phyloP scores from a whole-genome alignment of 139 green algal genomes.

The Haematococcus sp. region DNA sequence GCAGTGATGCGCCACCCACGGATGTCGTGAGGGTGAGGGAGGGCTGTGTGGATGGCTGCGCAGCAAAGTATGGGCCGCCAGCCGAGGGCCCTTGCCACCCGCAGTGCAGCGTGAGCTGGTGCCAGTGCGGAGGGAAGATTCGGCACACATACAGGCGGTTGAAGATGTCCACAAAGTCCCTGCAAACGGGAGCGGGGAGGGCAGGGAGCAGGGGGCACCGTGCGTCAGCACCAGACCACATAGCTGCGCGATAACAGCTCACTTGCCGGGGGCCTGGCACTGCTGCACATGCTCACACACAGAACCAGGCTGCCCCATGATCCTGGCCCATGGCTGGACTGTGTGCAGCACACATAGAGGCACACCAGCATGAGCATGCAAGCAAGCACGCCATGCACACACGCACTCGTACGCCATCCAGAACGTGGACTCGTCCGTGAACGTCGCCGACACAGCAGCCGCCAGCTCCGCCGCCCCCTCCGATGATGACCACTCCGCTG shows the following conservation, averaged over 20 bases:
- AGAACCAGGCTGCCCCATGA: background rate
- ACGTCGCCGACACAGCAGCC: slow-evolving; percentile 3
- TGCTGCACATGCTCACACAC: background rate
- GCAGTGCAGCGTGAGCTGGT: slow-evolving; percentile 61
- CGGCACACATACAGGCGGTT: slow-evolving; percentile 48
- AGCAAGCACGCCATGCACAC: background rate
- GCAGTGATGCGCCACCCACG: no score
- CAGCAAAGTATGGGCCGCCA: slow-evolving; percentile 34
- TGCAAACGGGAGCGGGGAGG: background rate
- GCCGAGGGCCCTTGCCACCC: slow-evolving; percentile 51
- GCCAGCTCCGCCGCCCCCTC: background rate
- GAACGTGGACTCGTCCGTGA: slow-evolving; percentile 41
- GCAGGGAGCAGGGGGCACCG: no score
- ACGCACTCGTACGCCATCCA: slow-evolving; percentile 38
- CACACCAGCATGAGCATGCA: background rate
- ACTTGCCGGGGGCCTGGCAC: background rate
- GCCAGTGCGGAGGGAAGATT: slow-evolving; percentile 52
- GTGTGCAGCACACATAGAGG: background rate
- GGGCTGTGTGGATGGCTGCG: no score
- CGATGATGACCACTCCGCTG: slow-evolving; percentile 25
- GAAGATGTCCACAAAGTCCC: slow-evolving; percentile 42
- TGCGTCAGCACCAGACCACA: no score
- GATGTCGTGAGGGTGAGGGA: no score
- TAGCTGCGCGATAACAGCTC: no score
- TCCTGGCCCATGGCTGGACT: background rate